Conservation (phyloP, 2,329 filamentous ascomycete genomes). For the Zymoseptoria pseudotritici region DNA sequence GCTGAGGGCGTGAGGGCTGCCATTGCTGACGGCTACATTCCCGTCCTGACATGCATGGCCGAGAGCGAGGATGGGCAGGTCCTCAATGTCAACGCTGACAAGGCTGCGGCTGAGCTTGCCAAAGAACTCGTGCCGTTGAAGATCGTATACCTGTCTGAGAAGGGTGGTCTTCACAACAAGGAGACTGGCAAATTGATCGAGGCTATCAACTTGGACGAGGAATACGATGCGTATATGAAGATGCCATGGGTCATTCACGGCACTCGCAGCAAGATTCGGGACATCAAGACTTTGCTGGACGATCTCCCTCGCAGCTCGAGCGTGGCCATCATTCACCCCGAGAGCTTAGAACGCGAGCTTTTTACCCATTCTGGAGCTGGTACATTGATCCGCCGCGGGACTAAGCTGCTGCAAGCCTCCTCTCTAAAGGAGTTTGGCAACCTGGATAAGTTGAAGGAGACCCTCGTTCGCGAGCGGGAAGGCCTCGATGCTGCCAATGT, state of each 20-base stretch:
- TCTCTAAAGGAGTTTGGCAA: constrained; percentile 70
- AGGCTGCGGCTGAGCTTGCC: constrained; percentile 87
- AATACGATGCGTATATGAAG: constrained; percentile 86
- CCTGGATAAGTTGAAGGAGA: constrained; percentile 67
- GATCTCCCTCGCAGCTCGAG: constrained; percentile 85
- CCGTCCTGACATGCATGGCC: constrained; percentile 92
- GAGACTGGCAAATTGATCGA: constrained; percentile 94
- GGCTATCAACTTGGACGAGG: constrained; percentile 93
- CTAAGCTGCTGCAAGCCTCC: constrained; percentile 71
- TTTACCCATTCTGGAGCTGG: constrained; percentile 95
- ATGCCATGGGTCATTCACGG: constrained; percentile 94
- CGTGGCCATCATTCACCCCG: constrained; percentile 95
- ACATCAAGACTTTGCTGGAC: constrained; percentile 89
- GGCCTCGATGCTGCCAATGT: constrained; percentile 74
- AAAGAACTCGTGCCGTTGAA: constrained; percentile 85
- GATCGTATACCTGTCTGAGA: constrained; percentile 97
- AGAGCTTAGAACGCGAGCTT: constrained; percentile 89
- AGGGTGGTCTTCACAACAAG: constrained; percentile 90
- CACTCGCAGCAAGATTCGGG: constrained; percentile 91
- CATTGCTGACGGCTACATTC: constrained; percentile 83
- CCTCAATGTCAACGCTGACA: constrained; percentile 95
- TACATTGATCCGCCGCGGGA: constrained; percentile 83
- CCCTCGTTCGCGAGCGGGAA: constrained; percentile 73
- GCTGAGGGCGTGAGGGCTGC: constrained; percentile 83
- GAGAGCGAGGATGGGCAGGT: constrained; percentile 87